phyloP scores from a whole-genome alignment of 768 basidiomycete genomes.

The Boletales sp. region DNA sequence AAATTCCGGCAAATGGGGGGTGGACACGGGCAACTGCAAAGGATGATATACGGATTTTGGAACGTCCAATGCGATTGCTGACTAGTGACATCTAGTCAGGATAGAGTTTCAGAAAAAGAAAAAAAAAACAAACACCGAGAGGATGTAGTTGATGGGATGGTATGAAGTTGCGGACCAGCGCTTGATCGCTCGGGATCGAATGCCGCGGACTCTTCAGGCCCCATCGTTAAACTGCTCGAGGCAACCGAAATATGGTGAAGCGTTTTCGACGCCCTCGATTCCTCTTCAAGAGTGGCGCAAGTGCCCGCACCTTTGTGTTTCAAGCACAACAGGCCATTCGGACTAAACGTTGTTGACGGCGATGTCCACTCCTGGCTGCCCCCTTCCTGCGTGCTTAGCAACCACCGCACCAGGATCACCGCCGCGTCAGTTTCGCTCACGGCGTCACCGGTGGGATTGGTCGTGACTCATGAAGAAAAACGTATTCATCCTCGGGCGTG shows the following conservation, averaged over 20 bases:
- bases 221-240: conserved; percentile 20
- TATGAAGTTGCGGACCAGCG: too few relatives aligned
- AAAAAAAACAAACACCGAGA: neutral
- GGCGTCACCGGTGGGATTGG: conserved; percentile 31
- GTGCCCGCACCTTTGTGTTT: conserved; percentile 17
- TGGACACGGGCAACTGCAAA: too few relatives aligned
- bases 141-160: too few relatives aligned
- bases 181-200: conserved; percentile 19
- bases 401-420: conserved; percentile 29
- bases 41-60: too few relatives aligned
- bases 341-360: conserved; percentile 3
- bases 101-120: too few relatives aligned
- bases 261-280: conserved; percentile 29
- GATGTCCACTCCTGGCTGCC: conserved; percentile 4
- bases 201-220: conserved; percentile 9
- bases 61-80: neutral
- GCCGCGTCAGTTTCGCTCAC: conserved; percentile 30
- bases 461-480: conserved; percentile 19
- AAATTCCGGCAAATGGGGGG: conserved; percentile 27
- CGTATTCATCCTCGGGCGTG: conserved; percentile 31
- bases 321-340: neutral
- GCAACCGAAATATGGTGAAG: conserved; percentile 33
- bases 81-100: neutral
- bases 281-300: conserved; percentile 25
- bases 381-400: conserved; percentile 28